A percentile compares a stretch with the other conserved stretches of the same genome.
Conservation (phyloP, 2,329 filamentous ascomycete genomes). For the Ophiosphaerella korrae region DNA sequence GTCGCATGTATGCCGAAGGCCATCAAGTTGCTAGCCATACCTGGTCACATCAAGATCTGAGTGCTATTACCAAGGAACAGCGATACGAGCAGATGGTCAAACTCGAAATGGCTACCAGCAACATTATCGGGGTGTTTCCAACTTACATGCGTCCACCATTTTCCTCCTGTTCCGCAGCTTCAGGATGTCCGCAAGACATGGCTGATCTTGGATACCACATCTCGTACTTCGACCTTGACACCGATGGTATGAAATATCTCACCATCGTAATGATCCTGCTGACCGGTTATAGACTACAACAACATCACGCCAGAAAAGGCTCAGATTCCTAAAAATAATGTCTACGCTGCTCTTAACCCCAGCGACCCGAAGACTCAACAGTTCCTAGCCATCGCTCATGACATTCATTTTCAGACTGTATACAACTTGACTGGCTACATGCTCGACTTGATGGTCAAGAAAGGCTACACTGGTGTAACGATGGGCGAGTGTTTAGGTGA, state of each 20-base stretch:
- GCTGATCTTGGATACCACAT: slow-evolving; percentile 61
- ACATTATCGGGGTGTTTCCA: slow-evolving; percentile 60
- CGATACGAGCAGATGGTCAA: slow-evolving; percentile 57
- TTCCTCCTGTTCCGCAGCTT: slow-evolving; percentile 51
- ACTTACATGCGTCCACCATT: slow-evolving; percentile 60
- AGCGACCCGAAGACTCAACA: slow-evolving; percentile 28
- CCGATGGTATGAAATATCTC: slow-evolving; percentile 42
- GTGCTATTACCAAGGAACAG: slow-evolving; percentile 48
- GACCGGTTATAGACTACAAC: slow-evolving; percentile 32
- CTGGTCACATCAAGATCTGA: slow-evolving; percentile 60
- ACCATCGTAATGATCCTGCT: neutral
- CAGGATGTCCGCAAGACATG: slow-evolving; percentile 42
- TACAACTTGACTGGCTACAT: slow-evolving; percentile 49
- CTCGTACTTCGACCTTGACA: slow-evolving; percentile 65
- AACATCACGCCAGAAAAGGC: slow-evolving; percentile 37
- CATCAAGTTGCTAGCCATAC: slow-evolving; percentile 67
- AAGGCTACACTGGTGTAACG: slow-evolving; percentile 51
- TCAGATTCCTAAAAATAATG: slow-evolving; percentile 41
- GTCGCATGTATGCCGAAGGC: slow-evolving; percentile 58
- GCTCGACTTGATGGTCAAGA: slow-evolving; percentile 42
- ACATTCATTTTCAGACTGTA: slow-evolving; percentile 53
- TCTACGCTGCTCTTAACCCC: slow-evolving; percentile 49
- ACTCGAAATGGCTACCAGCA: slow-evolving; percentile 60
- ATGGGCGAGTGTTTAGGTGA: slow-evolving; percentile 55
- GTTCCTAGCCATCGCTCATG: slow-evolving; percentile 60